Base-by-base conservation (phyloP, 2,329 filamentous ascomycete genomes). In the Aspergillus sp. region DNA sequence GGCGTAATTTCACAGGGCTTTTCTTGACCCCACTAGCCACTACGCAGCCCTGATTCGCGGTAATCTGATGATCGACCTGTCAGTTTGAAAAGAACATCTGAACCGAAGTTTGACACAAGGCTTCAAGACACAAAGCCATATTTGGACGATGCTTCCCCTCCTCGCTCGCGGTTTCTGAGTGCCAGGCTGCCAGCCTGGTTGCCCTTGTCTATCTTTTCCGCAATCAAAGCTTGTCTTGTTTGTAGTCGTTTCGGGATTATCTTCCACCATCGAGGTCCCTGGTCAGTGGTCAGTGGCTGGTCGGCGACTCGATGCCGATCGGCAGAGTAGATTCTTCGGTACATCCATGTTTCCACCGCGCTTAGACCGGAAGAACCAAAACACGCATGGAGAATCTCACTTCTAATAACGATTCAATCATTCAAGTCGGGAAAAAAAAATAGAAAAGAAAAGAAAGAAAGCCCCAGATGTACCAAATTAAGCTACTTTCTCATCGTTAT, bases 281-380 rank as follows among this genome's bases (percentile, higher is more conserved):
- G 26, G 26, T 11, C 9, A 30, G 26, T 30, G 26, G 26, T 11
- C 9, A 30, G 26, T 30, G 26, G 26, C 26, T 30, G 26, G 26
- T 30, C 8, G 26, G 4, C 9, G 26, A 9, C 26, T 36, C 34
- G 34, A 36, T 13, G 34, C 34, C 7, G 15, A 45, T 45, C 45
- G 36, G 45, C 18, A 18, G 34, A 36, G 34, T 4, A 36, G 34
- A 36, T 36, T 36, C 34, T 36, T 36, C 34, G 34, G 5, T n/a
- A 49, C 43, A 48, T 22, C 48, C 43, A 48, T 45, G 48, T 47
- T 53, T 60, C 45, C 41, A 58, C 38, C 48, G 59, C 59, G 59
- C 56, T 56, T 56, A 51, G 43, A 43, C 43, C 51, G 55, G 48
- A 34, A 41, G 18, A 15, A 48, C 47, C 49, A 54, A 55, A 54